Base-by-base conservation (phyloP, 768 basidiomycete species). In the Suillus luteus region DNA sequence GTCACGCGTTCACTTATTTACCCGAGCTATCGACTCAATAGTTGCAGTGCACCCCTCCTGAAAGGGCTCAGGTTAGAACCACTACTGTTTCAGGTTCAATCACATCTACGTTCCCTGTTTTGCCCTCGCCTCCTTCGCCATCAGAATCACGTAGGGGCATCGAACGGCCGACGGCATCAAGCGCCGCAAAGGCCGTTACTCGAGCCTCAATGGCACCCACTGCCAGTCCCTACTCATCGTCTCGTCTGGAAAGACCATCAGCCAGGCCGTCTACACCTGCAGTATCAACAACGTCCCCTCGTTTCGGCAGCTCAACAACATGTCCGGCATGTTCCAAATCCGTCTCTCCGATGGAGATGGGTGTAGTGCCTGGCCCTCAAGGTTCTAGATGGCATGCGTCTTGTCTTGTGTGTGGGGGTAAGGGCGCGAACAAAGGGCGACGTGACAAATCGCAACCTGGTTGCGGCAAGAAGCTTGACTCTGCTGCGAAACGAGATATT, bases 341-440 rank as follows among this genome's bases (percentile, higher is more conserved):
- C 0, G 93, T 94, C 14, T 91, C 90, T 17, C 85, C 85, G 1
- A 93, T 95, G 92, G 93, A 94, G 70, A 81, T 85, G 63, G 93
- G 93, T 10, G 92, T 94, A 37, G 89, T 95, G 44, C 88, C 91
- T 33, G 93, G 93, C 5, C 93, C 93, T 27, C 88, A 91, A 64
- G 90, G 90, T 41, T 87, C 88, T 38, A 83, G 85, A 66, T 95
- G 93, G 93, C 93, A 95, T 73, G 80, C 83, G 8, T 71, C 81
- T 44, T 95, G 93, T 73, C 81, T 95, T 57, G 82, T 92, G 7
- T 95, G 93, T 70, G 93, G 93, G 1, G 93, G 93, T 0, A 91
- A 86, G 73, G 76, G 77, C 9, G 68, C 70, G 12, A 73, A 75
- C 43, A 75, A 61, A 69, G 80, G 77, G 75, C 83, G 68, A 77